These are phyloP conservation scores for Globisporangium paddicum DNA, from an alignment of 352 stramenopile species.

Conservation along the genomic window DNA sequence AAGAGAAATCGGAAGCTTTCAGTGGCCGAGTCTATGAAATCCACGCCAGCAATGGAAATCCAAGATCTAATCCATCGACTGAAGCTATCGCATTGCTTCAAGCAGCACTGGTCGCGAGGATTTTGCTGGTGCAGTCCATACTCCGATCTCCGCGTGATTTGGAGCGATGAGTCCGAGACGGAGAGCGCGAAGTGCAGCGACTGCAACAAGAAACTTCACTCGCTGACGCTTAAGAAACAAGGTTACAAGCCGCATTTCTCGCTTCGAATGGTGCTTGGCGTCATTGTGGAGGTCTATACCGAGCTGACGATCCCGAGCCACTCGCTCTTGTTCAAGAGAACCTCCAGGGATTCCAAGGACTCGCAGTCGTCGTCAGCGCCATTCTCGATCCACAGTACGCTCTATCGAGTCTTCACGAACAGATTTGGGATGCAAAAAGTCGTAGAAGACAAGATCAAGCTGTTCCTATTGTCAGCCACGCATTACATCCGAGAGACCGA, in stretches of 20 bases:
- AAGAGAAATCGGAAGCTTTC: slow-evolving; percentile 2
- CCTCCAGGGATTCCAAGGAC: slow-evolving; percentile 4
- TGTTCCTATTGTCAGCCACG: slow-evolving; percentile 55
- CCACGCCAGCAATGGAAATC: slow-evolving; percentile 5
- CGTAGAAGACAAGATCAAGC: slow-evolving; percentile 59
- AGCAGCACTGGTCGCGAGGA: slow-evolving; percentile 40
- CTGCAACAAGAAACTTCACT: slow-evolving; percentile 33
- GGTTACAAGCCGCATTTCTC: slow-evolving; percentile 54
- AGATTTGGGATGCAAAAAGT: slow-evolving; percentile 48
- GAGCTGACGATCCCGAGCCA: slow-evolving; percentile 34
- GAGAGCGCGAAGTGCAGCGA: slow-evolving; percentile 8
- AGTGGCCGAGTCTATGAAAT: slow-evolving; percentile 7
- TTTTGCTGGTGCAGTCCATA: slow-evolving; percentile 46
- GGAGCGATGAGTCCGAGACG: slow-evolving; percentile 10
- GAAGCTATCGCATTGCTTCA: slow-evolving; percentile 38
- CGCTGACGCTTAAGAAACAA: slow-evolving; percentile 19
- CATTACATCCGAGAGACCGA: slow-evolving; percentile 48
- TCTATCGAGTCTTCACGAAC: slow-evolving; percentile 40
- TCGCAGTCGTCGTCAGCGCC: too few species aligned
- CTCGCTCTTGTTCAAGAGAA: slow-evolving; percentile 40
- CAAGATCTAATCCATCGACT: slow-evolving; percentile 29
- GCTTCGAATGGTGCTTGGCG: slow-evolving; percentile 34
- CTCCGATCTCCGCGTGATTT: slow-evolving; percentile 22
- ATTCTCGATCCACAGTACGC: slow-evolving; percentile 40
- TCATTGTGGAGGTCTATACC: slow-evolving; percentile 55